Percentiles rank a stretch among this genome's conserved stretches.
phyloP scores from a whole-genome alignment of 176 grass and related monocot species.

The Zoysia pacifica region DNA sequence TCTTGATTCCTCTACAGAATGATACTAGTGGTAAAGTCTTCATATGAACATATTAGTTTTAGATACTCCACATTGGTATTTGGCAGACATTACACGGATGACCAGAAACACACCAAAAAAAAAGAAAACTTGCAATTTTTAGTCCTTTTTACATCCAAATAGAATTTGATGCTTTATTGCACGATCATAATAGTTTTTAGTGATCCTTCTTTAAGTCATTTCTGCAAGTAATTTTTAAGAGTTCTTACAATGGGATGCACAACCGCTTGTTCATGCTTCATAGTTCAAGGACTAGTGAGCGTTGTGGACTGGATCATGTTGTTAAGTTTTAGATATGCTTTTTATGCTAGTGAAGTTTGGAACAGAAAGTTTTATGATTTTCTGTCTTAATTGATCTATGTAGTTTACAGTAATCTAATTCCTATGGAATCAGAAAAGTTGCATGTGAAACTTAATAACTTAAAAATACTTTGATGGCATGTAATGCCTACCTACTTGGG shows the following conservation, averaged over 20 bases:
- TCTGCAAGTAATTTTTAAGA: neutral
- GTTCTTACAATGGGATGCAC: neutral
- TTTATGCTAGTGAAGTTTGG: neutral
- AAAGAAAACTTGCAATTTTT: neutral
- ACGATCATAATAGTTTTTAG: neutral
- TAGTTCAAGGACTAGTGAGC: neutral
- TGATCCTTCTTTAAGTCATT: neutral
- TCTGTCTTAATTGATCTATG: neutral
- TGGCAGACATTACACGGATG: neutral
- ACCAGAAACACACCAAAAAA: neutral
- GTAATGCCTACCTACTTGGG: neutral
- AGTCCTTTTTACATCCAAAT: neutral
- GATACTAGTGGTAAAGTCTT: neutral
- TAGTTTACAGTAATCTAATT: neutral
- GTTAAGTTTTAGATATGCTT: neutral
- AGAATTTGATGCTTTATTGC: neutral
- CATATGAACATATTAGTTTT: neutral
- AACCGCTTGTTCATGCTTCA: neutral
- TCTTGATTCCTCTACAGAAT: neutral
- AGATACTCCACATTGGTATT: neutral
- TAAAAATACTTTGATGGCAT: neutral
- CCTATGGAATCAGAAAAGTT: neutral
- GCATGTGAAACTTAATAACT: neutral
- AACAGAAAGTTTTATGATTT: neutral
- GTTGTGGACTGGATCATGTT: neutral